Base-by-base conservation (phyloP, 495 filamentous ascomycete species). In the Trichoderma asperelloides region DNA sequence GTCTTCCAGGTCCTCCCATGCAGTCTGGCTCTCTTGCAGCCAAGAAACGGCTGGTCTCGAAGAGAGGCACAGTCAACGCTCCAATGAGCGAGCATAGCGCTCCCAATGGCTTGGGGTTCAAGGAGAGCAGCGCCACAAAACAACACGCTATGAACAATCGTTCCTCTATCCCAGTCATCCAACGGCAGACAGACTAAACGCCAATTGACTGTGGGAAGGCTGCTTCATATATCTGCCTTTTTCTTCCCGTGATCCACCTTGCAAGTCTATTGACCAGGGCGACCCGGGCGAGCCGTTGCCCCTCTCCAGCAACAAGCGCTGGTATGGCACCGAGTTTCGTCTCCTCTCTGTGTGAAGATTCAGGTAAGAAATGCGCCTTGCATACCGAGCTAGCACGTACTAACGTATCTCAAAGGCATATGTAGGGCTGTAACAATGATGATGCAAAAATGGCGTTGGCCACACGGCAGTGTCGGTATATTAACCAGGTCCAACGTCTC, bases 401-500 rank as follows among this genome's bases (percentile, higher is more conserved):
- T 60, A 60, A 60, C 55, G 11, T 18, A 9, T 30, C 7, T 28
- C 6, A 11, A 21, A 60, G 23, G 9, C 7, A 33, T 33, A 7
- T 37, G 33, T 37, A 60, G 55, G 55, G 55, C 55, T 60, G 27
- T 30, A 13, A 47, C 2, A 7, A 18, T 47, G 55, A 60, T 60
- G 55, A 60, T 60, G 55, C 55, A 30, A 60, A 60, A 18, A 60
- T 60, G 55, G 55, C 55, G 55, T 60, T 60, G 23, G 11, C 55
- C n/a, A 25, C 55, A 60, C 23, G 27, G 25, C 27, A 60, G 25
- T 60, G 55, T 60, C 55, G 55, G 27, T 60, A 60, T 60, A 60
- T 60, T 60, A 60, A 13, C 25, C 55, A 30, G 30, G 25, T 23
- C 25, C 27, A 21, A 15, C 25, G 13, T 60, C 55, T 30, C 55